Base-by-base conservation (phyloP, 495 filamentous ascomycete genomes). In the Penicillium steckii region DNA sequence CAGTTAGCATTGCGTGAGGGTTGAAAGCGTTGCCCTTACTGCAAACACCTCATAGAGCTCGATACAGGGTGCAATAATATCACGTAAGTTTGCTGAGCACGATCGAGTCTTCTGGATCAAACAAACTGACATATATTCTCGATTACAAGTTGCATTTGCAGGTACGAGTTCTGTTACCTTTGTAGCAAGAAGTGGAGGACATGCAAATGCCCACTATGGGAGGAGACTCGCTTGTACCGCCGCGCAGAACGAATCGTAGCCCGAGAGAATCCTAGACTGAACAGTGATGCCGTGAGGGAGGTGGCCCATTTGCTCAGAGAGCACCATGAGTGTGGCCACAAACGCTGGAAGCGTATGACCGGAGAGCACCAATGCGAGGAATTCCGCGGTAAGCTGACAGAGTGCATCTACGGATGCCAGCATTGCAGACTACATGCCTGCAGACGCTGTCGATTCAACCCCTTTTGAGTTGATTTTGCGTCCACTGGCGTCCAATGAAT, bases 21-120 rank as follows among this genome's bases (percentile, higher is more conserved):
- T 37, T 21, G 78, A 75, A 47, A 40, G 37, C 4, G 30, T 19
- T 27, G 76, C 67, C 26, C 17, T 10, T 12, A 13, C 7, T 75
- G 75, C 44, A 40, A 44, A n/a, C 46, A 59, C 18, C 13, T 66
- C 12, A 42, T 66, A 18, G 60, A 66, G 47, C 26, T 69, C 4
- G 10, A 18, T 17, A 43, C 25, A 40, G 63, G 59, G 1, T 66
- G 60, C 38, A 64, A 64, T 22, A 58, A 69, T 35, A 62, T 66
- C 23, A 59, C 57, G 57, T 66, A 57, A 52, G 63, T 27, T 13
- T 23, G 17, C 5, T n/a, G n/a, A n/a, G n/a, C n/a, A 13, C 8
- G 32, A 43, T 12, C 3, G 37, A 44, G 48, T 61, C 13, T 23
- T n/a, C 13, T 52, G 27, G 26, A 48, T 1, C 22, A 18, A n/a